Conservation (phyloP, 2,329 filamentous ascomycete genomes). For the Sporothrix mexicana region DNA sequence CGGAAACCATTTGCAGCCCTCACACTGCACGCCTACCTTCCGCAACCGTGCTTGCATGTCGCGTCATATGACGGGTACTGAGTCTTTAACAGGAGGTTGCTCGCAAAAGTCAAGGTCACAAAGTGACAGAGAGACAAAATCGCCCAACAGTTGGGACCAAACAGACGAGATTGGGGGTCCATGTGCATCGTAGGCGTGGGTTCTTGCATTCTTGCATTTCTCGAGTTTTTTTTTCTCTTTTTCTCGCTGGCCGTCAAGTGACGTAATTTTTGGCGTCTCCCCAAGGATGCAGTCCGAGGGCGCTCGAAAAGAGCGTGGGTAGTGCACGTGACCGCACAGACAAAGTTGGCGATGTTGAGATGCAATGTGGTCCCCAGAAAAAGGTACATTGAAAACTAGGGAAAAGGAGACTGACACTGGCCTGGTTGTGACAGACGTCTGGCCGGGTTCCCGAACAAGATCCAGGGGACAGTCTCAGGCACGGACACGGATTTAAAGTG, state of each 20-base stretch:
- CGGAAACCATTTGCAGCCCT: not conserved
- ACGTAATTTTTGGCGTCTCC: conserved; percentile 18
- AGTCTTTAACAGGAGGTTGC: no score
- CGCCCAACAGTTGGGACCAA: not conserved
- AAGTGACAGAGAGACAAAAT: not conserved
- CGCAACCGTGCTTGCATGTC: conserved; percentile 22
- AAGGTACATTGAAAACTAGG: not conserved
- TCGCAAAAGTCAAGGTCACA: not conserved
- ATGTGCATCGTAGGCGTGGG: conserved; percentile 4
- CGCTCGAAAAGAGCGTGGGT: not conserved
- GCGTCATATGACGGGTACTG: conserved; percentile 23
- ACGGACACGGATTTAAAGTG: not conserved
- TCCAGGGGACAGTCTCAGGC: not conserved
- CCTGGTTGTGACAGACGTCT: no score
- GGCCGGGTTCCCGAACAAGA: not conserved
- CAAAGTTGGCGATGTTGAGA: not conserved
- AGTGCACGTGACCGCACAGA: conserved; percentile 24
- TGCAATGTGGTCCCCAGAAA: not conserved
- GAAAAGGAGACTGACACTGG: not conserved
- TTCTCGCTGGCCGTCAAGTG: conserved; percentile 3
- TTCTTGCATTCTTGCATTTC: conserved; percentile 11
- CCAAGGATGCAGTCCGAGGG: not conserved
- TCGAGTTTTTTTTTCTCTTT: not conserved
- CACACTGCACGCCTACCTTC: not conserved
- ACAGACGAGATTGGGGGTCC: not conserved